phyloP scores from a whole-genome alignment of 208 protist genomes.

The Trypanosoma boissoni region DNA sequence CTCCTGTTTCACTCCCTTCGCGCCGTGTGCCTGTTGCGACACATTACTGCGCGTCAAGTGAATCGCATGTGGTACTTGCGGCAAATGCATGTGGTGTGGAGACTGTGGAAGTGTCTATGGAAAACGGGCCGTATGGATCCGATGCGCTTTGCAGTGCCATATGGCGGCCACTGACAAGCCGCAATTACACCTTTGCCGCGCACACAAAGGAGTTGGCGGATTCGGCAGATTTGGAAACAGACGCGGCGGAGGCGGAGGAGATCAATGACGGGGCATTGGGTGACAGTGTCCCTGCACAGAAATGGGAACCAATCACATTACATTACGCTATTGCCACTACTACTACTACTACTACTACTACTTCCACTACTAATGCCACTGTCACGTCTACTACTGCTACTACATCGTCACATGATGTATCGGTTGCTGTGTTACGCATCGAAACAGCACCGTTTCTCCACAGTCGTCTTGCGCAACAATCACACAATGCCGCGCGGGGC shows the following conservation, averaged over 20 bases:
- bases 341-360: not conserved
- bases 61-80: conserved; percentile 22
- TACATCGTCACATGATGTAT: not conserved
- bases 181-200: not conserved
- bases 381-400: not conserved
- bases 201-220: not conserved
- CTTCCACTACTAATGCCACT: not conserved
- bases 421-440: conserved; percentile 54
- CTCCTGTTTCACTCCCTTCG: conserved; percentile 5
- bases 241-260: not conserved
- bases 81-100: conserved; percentile 2
- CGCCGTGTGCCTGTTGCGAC: conserved; percentile 22
- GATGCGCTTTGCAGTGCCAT: conserved; percentile 6
- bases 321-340: conserved; percentile 50
- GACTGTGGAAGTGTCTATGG: conserved; percentile 17
- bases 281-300: conserved; percentile 10
- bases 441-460: conserved; percentile 61
- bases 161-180: conserved; percentile 15
- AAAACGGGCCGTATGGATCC: conserved; percentile 19
- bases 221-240: not conserved
- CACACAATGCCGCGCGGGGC: conserved; percentile 71
- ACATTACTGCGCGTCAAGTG: conserved; percentile 13
- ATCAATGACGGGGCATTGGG: conserved; percentile 2
- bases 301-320: conserved; percentile 45
- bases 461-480: conserved; percentile 77